These are phyloP conservation scores for Paxillus involutus DNA, from an alignment of 768 basidiomycete genomes.

Conservation along the genomic window DNA sequence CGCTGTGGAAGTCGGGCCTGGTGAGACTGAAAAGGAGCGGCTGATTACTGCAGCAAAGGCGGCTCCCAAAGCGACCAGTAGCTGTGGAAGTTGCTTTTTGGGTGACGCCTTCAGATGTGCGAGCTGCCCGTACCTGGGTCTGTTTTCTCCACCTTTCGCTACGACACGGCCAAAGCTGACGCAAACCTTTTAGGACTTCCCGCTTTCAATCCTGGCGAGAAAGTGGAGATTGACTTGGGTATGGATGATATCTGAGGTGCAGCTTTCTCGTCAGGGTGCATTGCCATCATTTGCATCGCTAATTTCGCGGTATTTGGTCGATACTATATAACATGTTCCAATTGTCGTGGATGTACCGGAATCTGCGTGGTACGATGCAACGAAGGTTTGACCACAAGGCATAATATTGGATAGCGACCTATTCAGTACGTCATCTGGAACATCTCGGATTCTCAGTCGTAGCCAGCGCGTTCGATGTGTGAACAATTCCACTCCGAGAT, in stretches of 20 bases:
- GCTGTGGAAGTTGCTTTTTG: constrained; percentile 96
- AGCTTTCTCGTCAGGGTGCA: not conserved
- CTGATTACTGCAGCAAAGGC: constrained; percentile 64
- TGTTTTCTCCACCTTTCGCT: constrained; percentile 31
- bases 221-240: constrained; percentile 86
- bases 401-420: too few species aligned
- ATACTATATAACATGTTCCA: constrained; percentile 4
- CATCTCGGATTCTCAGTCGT: too few species aligned
- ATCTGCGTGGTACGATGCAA: not conserved
- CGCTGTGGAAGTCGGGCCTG: constrained; percentile 58
- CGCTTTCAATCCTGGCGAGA: constrained; percentile 97
- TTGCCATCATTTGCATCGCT: not conserved
- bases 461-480: too few species aligned
- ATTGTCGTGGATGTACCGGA: not conserved
- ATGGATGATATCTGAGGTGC: constrained; percentile 64
- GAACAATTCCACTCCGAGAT: too few species aligned
- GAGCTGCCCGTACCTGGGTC: constrained; percentile 94
- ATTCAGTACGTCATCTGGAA: not conserved
- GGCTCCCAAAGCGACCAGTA: constrained; percentile 88
- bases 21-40: constrained; percentile 61
- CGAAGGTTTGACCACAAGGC: not conserved
- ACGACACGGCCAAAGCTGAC: constrained; percentile 8
- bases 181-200: constrained; percentile 70
- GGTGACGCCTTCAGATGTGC: constrained; percentile 98
- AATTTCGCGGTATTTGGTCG: not conserved